Conservation (phyloP, 106 monocot genomes). For the Posidonia australis region DNA sequence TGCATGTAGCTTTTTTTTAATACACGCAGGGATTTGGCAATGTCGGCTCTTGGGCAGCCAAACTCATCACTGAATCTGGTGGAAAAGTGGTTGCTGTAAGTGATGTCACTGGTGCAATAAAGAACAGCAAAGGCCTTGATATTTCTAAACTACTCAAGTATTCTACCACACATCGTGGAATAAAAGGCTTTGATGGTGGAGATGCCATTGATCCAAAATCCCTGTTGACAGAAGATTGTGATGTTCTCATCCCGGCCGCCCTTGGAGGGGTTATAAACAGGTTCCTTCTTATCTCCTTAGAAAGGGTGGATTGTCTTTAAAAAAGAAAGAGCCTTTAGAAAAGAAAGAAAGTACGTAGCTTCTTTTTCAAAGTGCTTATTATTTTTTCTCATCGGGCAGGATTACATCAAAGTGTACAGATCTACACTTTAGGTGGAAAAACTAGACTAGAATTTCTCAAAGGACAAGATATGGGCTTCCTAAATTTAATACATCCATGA, state of each 20-base stretch:
- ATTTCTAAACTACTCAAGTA: conserved; percentile 19
- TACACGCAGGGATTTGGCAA: conserved; percentile 22
- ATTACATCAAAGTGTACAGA: too few relatives aligned
- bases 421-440: too few relatives aligned
- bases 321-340: too few relatives aligned
- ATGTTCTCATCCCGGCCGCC: conserved; percentile 29
- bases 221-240: conserved; percentile 20
- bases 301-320: too few relatives aligned
- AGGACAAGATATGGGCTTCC: too few relatives aligned
- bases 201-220: conserved; percentile 25
- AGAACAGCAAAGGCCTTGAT: conserved; percentile 24
- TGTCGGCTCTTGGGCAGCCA: conserved; percentile 31
- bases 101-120: conserved; percentile 23
- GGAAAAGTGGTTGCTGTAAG: conserved; percentile 22
- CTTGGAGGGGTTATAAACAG: conserved; percentile 31
- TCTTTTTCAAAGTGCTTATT: too few relatives aligned
- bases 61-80: conserved; percentile 22
- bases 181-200: conserved; percentile 28
- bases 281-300: neutral
- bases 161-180: conserved; percentile 15
- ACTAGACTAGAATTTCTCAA: too few relatives aligned
- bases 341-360: too few relatives aligned
- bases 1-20: neutral
- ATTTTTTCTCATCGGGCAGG: too few relatives aligned
- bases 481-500: too few relatives aligned